These are phyloP conservation scores for Kodamaea laetipori DNA, from an alignment of 805 yeast genomes.

Conservation along the genomic window DNA sequence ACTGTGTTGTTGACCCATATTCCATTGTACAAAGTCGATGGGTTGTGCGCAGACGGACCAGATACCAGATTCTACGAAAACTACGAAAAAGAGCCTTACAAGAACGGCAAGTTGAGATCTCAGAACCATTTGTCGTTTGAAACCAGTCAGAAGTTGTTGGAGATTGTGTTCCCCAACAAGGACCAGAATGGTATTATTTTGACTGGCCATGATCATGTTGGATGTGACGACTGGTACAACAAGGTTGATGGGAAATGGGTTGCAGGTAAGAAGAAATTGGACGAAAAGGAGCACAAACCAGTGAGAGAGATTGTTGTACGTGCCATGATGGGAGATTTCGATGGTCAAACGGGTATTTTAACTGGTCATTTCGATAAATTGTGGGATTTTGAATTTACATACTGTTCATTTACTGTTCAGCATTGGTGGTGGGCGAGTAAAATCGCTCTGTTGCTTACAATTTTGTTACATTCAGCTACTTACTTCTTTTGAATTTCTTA, in stretches of 20 bases:
- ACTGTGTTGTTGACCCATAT: constrained; percentile 86
- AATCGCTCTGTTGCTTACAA: constrained; percentile 38
- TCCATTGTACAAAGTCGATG: constrained; percentile 80
- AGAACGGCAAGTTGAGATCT: constrained; percentile 69
- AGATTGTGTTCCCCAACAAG: constrained; percentile 65
- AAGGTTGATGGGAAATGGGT: constrained; percentile 53
- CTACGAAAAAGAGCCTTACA: constrained; percentile 62
- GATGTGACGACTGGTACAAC: constrained; percentile 76
- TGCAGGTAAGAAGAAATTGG: constrained; percentile 47
- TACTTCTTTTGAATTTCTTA: constrained; percentile 5
- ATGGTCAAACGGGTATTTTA: constrained; percentile 84
- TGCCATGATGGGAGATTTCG: constrained; percentile 95
- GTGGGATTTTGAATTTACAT: constrained; percentile 70
- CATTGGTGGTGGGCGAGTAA: constrained; percentile 96
- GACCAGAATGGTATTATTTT: constrained; percentile 74
- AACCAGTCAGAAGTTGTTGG: constrained; percentile 65
- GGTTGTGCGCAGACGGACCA: constrained; percentile 88
- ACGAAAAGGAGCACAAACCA: constrained; percentile 30
- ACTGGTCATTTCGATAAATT: constrained; percentile 64
- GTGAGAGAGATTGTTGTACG: constrained; percentile 82
- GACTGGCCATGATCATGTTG: constrained; percentile 97
- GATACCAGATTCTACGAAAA: constrained; percentile 49
- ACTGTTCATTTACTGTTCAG: constrained; percentile 84
- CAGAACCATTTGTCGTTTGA: constrained; percentile 82
- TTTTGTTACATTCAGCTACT: constrained; percentile 23